Conservation (phyloP, 441 rosid genomes). For the Populus hybrid region DNA sequence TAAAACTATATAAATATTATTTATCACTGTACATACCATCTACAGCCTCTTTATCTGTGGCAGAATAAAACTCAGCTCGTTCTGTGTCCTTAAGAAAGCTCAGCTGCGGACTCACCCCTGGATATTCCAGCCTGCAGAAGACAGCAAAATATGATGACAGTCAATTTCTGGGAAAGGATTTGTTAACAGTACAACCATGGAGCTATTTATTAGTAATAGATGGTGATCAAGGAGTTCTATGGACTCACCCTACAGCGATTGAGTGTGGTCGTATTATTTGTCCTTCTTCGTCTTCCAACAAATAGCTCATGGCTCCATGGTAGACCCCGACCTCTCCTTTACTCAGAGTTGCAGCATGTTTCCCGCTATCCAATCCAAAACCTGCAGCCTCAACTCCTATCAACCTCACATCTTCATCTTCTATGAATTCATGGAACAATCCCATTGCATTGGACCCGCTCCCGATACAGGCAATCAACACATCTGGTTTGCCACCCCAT, state of each 20-base stretch:
- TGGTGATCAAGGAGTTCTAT: neutral
- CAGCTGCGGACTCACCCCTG: slow-evolving; percentile 78
- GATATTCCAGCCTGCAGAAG: slow-evolving; percentile 53
- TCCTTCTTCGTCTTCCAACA: slow-evolving; percentile 72
- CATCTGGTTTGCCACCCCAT: slow-evolving; percentile 88
- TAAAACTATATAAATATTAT: no score
- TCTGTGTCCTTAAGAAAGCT: slow-evolving; percentile 63
- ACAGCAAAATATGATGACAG: neutral
- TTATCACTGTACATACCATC: slow-evolving; percentile 34
- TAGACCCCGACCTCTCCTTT: slow-evolving; percentile 73
- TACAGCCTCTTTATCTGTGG: slow-evolving; percentile 68
- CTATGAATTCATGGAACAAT: slow-evolving; percentile 62
- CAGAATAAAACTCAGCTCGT: slow-evolving; percentile 59
- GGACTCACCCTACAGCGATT: slow-evolving; percentile 60
- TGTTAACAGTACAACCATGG: no score
- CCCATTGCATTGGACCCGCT: slow-evolving; percentile 85
- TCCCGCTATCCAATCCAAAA: slow-evolving; percentile 65
- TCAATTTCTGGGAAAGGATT: neutral
- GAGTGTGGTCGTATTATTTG: slow-evolving; percentile 65
- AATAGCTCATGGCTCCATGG: slow-evolving; percentile 75
- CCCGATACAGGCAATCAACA: slow-evolving; percentile 76
- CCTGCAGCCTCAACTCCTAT: slow-evolving; percentile 82
- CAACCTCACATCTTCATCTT: slow-evolving; percentile 58
- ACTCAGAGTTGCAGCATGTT: slow-evolving; percentile 68
- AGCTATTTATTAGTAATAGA: neutral